Evolutionary conservation across 495 filamentous ascomycete genomes (phyloP), one percentile per base, ranked within the genome.

Genomic region (Cryomyces minteri): DNA sequence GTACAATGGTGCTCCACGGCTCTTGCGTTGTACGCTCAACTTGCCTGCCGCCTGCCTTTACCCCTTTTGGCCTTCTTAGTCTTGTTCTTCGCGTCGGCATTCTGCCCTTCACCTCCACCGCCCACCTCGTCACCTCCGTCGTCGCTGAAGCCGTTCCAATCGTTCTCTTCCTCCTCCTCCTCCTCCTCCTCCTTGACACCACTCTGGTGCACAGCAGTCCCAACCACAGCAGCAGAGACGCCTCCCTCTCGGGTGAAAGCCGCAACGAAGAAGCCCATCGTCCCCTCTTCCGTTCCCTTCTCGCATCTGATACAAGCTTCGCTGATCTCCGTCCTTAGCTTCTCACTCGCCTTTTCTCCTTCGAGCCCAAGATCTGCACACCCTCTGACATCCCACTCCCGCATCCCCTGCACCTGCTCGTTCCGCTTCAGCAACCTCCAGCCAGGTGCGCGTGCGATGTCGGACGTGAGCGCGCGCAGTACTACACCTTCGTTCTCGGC

Each of bases 401-500:
- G 64, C 67, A 95, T 57, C 2, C 82, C 84, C 3, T 62, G 55
- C 1, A 82, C 72, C 62, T 94, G 81, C 52, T 83, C 69, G 29
- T 77, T 71, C 11, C 87, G 61, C 39, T 60, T 64, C 52, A 88
- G 54, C 30, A 95, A 67, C 29, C 71, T 63, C 90, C 90, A 98
- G 2, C 88, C 84, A 28, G 76, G 55, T 41, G 67, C 58, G 41
- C 62, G 65, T 0, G 86, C 88, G 4, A 81, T 59, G 0, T 73
- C 62, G 0, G 81, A 83, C 4, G 54, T 48, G 37, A 96, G 58
- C 5, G 86, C 78, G 18, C 70, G 66, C 12, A 75, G 43, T 6
- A 94, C 86, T 0, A 95, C 90, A 28, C 68, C 57, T 58, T 98
- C 90, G 55, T 98, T 96, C 59, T 98, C 90, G 34, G 78, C 69